Evolutionary conservation across 805 yeast species (phyloP), one percentile per base, ranked within the genome.

Genomic region (Myxozyma kluyveri): DNA sequence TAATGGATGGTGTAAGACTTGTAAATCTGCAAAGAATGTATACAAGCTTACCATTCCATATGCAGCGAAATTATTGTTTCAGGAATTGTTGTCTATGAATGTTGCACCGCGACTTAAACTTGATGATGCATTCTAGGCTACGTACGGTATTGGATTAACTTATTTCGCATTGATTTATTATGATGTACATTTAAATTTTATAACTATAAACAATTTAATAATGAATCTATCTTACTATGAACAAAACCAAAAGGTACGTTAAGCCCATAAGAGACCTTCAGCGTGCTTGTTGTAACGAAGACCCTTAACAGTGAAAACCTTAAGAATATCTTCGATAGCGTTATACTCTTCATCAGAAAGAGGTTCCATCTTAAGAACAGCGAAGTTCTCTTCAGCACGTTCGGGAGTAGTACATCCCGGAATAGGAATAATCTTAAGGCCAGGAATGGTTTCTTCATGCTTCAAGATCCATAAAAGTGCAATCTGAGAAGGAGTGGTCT

Each of bases 31-130:
- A 24, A 97, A 91, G 68, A 71, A 82, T 51, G 83, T 91, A 45
- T 83, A 88, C 58, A 86, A 84, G 66, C 90, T 93, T 96, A 90
- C 96, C 6, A 90, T 93, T 66, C 99, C 99, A 4, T 93, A 93
- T 65, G 99, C 99, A n/a, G 99, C 99, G 44, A 93, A 93, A 71
- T 75, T 93, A 64, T 74, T 93, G 63, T 93, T 93, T 88, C 99
- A 93, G 75, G 99, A 93, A 69, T 78, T 93, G 62, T 76, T 93
- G 67, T 87, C 97, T n/a, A 93, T 93, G 99, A 93, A 93, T 70
- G 93, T 93, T 67, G 98, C 99, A 2, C 99, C 99, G 59, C 81
- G 98, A 65, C 76, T 93, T 68, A 85, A 83, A 69, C 72, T 93
- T 58, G 93, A 89, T 24, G 96, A 90, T 70, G 59, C 59, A 24